These are phyloP conservation scores for Albizia julibrissin DNA, from an alignment of 306 rosid genomes.

Conservation along the genomic window DNA sequence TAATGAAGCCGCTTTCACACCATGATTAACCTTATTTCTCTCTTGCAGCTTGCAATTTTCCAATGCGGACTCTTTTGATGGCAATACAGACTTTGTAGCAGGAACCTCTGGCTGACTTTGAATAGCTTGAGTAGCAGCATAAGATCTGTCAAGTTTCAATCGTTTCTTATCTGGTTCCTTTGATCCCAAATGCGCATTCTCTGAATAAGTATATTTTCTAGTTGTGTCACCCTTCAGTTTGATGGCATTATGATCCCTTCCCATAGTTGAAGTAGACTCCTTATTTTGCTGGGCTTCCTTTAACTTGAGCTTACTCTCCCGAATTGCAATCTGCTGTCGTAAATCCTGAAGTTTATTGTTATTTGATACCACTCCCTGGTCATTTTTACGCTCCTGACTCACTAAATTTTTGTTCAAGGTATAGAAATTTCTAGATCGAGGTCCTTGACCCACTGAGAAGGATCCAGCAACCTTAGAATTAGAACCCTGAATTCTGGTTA, in stretches of 20 bases:
- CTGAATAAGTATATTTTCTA: conserved; percentile 44
- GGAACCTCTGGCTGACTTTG: conserved; percentile 44
- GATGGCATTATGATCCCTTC: conserved; percentile 47
- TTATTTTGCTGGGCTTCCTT: conserved; percentile 71
- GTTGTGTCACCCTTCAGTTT: conserved; percentile 47
- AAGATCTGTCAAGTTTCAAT: conserved; percentile 51
- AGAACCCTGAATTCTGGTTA: conserved; percentile 42
- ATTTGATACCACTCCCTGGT: conserved; percentile 51
- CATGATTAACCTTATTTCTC: conserved; percentile 39
- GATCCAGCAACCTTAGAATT: conserved; percentile 55
- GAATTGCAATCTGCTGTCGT: conserved; percentile 88
- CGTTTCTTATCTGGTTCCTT: conserved; percentile 77
- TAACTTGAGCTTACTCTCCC: conserved; percentile 81
- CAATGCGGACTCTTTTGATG: conserved; percentile 46
- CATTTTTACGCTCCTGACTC: conserved; percentile 54
- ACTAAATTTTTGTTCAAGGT: conserved; percentile 41
- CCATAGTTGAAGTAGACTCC: conserved; percentile 55
- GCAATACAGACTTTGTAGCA: conserved; percentile 42
- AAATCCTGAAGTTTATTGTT: conserved; percentile 80
- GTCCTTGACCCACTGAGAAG: conserved; percentile 51
- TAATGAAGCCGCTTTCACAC: conserved; percentile 44
- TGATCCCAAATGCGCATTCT: conserved; percentile 46
- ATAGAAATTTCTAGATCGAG: conserved; percentile 52
- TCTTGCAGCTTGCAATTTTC: conserved; percentile 39
- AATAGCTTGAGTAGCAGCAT: conserved; percentile 39